Evolutionary conservation across 129 eudicot species (phyloP), one percentile per base, ranked within the genome.

Genomic region (Pittosporum tobira): DNA sequence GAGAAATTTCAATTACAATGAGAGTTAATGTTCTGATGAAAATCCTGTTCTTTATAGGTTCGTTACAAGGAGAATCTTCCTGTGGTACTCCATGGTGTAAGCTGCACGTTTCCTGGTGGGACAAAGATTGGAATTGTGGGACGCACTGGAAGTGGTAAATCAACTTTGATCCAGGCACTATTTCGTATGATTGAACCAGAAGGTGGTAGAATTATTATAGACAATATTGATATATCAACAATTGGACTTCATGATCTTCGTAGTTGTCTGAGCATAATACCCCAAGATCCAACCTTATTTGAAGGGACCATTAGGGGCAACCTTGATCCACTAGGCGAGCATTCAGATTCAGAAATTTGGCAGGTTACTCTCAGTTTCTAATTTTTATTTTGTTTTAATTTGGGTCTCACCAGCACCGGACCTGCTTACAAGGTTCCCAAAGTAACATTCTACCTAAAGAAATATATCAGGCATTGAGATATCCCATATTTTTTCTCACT

Each of bases 111-210:
- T 51, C 95, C 89, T 5, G 98, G 98, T 53, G 95, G 98, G 48
- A 78, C 68, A 65, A 90, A 90, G 67, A 80, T 86, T 7, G 98
- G 95, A 54, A 83, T 90, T 38, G 98, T 90, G 22, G 95, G 98
- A 20, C 95, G 98, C 45, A 90, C 98, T 1, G 98, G 98, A 68
- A 85, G 98, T 57, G 98, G 98, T 13, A 90, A 90, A 74, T 90
- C 98, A 2, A 90, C 98, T 53, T 61, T 90, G 61, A 85, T 90
- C 38, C 98, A 90, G 64, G 98, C 94, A 3, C 60, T 90, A 15
- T 90, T 90, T 51, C 79, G 98, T 29, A 69, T 86, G 65, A 65
- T 90, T 64, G 95, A 90, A 74, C 98, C 95, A 20, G 82, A 70
- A 37, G 73, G 81, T 38, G 98, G 98, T 25, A 71, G 76, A 37